phyloP scores from a whole-genome alignment of 306 rosid genomes.

The Cicer pinnatifidum region DNA sequence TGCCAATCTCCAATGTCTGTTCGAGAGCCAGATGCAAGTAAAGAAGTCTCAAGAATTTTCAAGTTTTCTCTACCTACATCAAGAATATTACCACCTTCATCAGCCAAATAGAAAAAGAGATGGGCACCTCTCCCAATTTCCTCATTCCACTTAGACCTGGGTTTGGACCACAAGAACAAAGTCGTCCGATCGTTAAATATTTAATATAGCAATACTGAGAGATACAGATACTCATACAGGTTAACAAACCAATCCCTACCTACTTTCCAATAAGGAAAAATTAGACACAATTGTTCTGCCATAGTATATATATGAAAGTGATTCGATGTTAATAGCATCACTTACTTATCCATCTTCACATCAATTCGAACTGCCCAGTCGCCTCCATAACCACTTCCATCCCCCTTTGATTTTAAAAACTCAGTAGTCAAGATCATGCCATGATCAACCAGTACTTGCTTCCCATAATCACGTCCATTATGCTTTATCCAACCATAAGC shows the following conservation, averaged over 20 bases:
- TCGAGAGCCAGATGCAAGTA: slow-evolving; percentile 81
- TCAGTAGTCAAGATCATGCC: slow-evolving; percentile 68
- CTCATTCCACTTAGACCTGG: slow-evolving; percentile 62
- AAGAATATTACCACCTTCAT: slow-evolving; percentile 75
- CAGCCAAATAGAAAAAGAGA: slow-evolving; percentile 91
- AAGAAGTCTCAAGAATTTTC: slow-evolving; percentile 56
- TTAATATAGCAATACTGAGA: slow-evolving; percentile 8
- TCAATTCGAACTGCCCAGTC: slow-evolving; percentile 85
- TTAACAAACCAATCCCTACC: slow-evolving; percentile 12
- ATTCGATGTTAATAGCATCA: slow-evolving; percentile 33
- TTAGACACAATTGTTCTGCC: slow-evolving; percentile 2
- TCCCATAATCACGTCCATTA: slow-evolving; percentile 90
- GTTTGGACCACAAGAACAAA: slow-evolving; percentile 48
- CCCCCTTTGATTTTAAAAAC: slow-evolving; percentile 78
- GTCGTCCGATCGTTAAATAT: slow-evolving; percentile 1
- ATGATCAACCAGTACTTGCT: slow-evolving; percentile 78
- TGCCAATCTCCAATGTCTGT: slow-evolving; percentile 88
- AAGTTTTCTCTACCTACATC: slow-evolving; percentile 57
- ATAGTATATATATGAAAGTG: background rate
- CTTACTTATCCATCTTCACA: slow-evolving; percentile 62
- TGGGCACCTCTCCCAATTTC: slow-evolving; percentile 60
- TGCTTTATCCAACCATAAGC: slow-evolving; percentile 84
- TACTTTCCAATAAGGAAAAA: slow-evolving; percentile 26
- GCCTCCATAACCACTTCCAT: slow-evolving; percentile 86
- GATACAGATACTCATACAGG: slow-evolving; percentile 10